Evolutionary conservation across 2,329 filamentous ascomycete genomes (phyloP), one percentile per base, ranked within the genome.

Genomic region (Colletotrichum lini): DNA sequence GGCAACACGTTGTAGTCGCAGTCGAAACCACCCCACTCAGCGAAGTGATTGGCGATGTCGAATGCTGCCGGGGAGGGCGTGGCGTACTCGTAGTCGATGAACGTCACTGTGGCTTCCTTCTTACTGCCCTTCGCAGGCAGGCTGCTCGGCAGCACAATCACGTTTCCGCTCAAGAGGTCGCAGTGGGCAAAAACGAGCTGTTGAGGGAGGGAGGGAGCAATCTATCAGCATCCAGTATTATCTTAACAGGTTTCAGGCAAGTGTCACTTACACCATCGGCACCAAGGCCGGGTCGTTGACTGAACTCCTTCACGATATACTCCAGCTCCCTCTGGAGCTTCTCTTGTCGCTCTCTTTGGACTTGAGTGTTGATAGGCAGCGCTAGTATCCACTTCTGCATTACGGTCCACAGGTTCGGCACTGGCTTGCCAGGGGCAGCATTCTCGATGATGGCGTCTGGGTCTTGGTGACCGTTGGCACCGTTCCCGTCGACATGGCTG

Each of bases 51-150:
- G 61, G 96, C 93, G 76, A 99, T 91, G 80, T 99, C 96, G 82
- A 99, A 99, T 2, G 96, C 95, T 4, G 95, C 95, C 1, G 96
- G 96, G 0, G 95, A 96, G 2, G 96, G 95, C 5, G 94, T 96
- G 16, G 95, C 95, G 82, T 99, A 99, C 82, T 99, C 96, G 85
- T 98, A 99, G 83, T 99, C 96, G 80, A 99, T 99, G 83, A 99
- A 98, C 78, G 89, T 90, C 66, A 96, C 92, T 3, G 83, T 86
- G 59, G 88, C 85, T 30, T 85, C 79, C 44, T 81, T 80, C 40
- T 82, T 78, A 16, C 80, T 76, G 35, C 75, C 75, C 23, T 75
- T 72, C 47, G 76, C 77, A 40, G 82, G 75, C 54, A 77, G 79
- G 75, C 77, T 76, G 40, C 80, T 75, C 12, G 90, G 92, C 67